Evolutionary conservation across 2,329 filamentous ascomycete species (phyloP).

Genomic region (Colletotrichum navitas): DNA sequence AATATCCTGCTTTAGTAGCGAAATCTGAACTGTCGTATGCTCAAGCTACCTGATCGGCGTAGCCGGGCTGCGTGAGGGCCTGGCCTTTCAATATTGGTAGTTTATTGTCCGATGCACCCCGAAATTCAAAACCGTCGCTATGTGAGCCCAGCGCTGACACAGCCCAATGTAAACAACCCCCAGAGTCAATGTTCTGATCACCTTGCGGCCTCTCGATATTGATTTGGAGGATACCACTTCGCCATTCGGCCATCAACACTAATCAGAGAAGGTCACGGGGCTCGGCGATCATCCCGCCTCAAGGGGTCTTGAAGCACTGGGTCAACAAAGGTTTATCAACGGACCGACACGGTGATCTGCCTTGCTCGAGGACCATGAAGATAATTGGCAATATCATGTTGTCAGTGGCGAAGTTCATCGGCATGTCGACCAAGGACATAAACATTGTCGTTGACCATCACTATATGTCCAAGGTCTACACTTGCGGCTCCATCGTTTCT

Average conservation of each 20-base stretch:
- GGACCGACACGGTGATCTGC: not conserved
- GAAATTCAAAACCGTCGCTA: not conserved
- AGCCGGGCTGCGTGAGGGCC: not conserved
- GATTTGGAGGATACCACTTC: not conserved
- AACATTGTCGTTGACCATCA: slow-evolving; percentile 64
- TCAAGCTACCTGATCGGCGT: not conserved
- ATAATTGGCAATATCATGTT: not conserved
- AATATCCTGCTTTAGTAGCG: not conserved
- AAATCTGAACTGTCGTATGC: not conserved
- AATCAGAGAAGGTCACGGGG: not conserved
- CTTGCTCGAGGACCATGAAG: not conserved
- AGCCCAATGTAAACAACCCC: too few relatives aligned
- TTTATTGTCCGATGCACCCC: too few relatives aligned
- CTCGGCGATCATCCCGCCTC: too few relatives aligned
- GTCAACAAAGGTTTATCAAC: not conserved
- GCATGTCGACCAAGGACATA: not conserved
- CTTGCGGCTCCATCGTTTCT: slow-evolving; percentile 63
- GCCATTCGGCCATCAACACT: not conserved
- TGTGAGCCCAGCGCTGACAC: not conserved
- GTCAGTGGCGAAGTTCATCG: not conserved
- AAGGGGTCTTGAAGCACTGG: not conserved
- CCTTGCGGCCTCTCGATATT: too few relatives aligned
- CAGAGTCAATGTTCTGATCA: too few relatives aligned
- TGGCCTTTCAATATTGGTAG: not conserved
- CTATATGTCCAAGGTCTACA: slow-evolving; percentile 67